Conservation (phyloP, 2,329 filamentous ascomycete genomes). For the Fusarium graminum region DNA sequence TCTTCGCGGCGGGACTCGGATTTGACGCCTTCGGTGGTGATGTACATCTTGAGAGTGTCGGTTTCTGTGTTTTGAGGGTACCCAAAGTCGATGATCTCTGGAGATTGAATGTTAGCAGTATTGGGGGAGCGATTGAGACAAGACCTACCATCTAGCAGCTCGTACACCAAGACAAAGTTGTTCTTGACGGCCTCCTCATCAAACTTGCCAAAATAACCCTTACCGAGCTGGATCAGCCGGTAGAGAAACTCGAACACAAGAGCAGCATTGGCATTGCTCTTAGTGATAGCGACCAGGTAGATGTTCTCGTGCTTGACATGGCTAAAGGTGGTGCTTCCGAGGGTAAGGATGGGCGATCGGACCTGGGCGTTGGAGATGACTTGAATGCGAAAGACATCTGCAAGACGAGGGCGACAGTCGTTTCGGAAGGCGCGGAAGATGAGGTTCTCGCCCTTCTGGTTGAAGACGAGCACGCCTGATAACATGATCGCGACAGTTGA, state of each 20-base stretch:
- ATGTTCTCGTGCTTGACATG: constrained; percentile 99
- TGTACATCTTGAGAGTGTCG: constrained; percentile 99
- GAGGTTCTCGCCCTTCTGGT: constrained; percentile 99
- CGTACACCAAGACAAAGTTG: constrained; percentile 99
- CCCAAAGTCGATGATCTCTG: constrained; percentile 98
- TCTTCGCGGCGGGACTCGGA: constrained; percentile 88
- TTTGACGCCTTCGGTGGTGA: constrained; percentile 98
- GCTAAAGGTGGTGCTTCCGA: constrained; percentile 98
- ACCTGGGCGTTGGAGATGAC: constrained; percentile 99
- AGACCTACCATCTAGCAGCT: constrained; percentile 88
- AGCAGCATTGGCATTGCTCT: constrained; percentile 98
- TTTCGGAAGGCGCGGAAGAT: constrained; percentile 99
- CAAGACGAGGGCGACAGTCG: constrained; percentile 95
- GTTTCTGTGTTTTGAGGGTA: constrained; percentile 99
- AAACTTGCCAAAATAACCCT: constrained; percentile 98
- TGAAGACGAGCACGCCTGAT: constrained; percentile 97
- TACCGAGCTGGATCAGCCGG: constrained; percentile 87
- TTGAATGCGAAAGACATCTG: constrained; percentile 99
- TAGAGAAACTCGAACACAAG: constrained; percentile 99
- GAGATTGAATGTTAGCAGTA: not conserved
- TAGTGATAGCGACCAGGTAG: constrained; percentile 96
- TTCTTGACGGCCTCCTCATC: constrained; percentile 99
- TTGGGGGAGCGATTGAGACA: too few relatives aligned
- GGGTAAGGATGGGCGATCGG: constrained; percentile 94
- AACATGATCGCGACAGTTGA: constrained; percentile 75